A percentile compares a stretch with the other conserved stretches of the same genome.
phyloP scores from a whole-genome alignment of 768 basidiomycete genomes.

The Cubamyces lactineus region DNA sequence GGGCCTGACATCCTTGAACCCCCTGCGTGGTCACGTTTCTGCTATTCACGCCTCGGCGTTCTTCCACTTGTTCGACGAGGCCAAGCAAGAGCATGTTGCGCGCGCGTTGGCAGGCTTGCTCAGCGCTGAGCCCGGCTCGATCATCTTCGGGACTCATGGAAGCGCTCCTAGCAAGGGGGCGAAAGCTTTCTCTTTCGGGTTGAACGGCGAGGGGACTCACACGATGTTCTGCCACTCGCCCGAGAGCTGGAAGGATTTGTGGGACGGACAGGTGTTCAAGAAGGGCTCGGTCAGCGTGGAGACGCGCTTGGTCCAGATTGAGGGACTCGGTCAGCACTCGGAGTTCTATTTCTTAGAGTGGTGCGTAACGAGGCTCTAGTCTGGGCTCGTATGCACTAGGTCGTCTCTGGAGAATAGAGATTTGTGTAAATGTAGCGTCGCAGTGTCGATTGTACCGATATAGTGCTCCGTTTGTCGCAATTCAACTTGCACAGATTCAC shows the following conservation, averaged over 20 bases:
- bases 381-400: background rate
- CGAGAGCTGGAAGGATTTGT: constrained; percentile 41
- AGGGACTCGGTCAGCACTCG: background rate
- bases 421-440: too few species aligned
- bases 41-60: constrained; percentile 50
- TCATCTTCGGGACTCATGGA: constrained; percentile 48
- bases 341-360: background rate
- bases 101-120: constrained; percentile 44
- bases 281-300: constrained; percentile 28
- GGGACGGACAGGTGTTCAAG: constrained; percentile 41
- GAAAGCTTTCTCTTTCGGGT: background rate
- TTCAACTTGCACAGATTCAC: constrained; percentile 35
- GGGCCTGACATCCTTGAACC: constrained; percentile 44
- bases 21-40: constrained; percentile 49
- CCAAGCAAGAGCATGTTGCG: constrained; percentile 43
- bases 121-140: constrained; percentile 44
- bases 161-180: constrained; percentile 35
- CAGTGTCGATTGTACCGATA: too few species aligned
- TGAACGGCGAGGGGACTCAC: background rate
- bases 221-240: constrained; percentile 39
- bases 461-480: constrained; percentile 8
- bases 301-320: constrained; percentile 4
- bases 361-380: background rate
- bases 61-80: constrained; percentile 50
- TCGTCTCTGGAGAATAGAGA: constrained; percentile 31